A percentile compares a stretch with the other conserved stretches of the same genome.
Evolutionary conservation across 140 eudicot species (phyloP).

Genomic region (Senecio squalidus): DNA sequence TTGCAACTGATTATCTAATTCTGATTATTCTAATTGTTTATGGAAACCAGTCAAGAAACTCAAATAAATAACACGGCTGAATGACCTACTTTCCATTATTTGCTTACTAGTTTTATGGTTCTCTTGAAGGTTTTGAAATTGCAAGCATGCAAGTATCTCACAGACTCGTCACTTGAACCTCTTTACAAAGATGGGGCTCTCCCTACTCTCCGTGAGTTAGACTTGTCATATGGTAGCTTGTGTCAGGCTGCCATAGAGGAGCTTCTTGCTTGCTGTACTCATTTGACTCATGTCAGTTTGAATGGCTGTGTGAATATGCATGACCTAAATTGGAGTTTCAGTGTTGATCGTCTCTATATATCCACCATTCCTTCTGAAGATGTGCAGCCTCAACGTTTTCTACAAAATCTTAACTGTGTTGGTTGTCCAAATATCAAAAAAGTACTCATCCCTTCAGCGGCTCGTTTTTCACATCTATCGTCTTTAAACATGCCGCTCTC

Average conservation of each 20-base stretch:
- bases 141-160: constrained; percentile 97
- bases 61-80: too few species aligned
- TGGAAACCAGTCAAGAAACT: too few species aligned
- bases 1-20: too few species aligned
- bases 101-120: neutral
- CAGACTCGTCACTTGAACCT: constrained; percentile 74
- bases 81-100: neutral
- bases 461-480: constrained; percentile 53
- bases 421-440: constrained; percentile 86
- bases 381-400: constrained; percentile 46
- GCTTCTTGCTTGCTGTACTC: constrained; percentile 78
- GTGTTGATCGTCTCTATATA: constrained; percentile 19
- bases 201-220: constrained; percentile 77
- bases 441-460: constrained; percentile 60
- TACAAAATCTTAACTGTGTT: constrained; percentile 85
- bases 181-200: constrained; percentile 81
- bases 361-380: constrained; percentile 13
- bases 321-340: constrained; percentile 74
- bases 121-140: constrained; percentile 59
- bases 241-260: constrained; percentile 91
- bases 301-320: constrained; percentile 95
- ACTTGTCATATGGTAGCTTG: constrained; percentile 83
- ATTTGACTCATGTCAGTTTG: constrained; percentile 84
- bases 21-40: too few species aligned
- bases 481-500: constrained; percentile 86